Evolutionary conservation across 805 yeast species (phyloP), one percentile per base, ranked within the genome.

Genomic region (Ogataea glucozyma): DNA sequence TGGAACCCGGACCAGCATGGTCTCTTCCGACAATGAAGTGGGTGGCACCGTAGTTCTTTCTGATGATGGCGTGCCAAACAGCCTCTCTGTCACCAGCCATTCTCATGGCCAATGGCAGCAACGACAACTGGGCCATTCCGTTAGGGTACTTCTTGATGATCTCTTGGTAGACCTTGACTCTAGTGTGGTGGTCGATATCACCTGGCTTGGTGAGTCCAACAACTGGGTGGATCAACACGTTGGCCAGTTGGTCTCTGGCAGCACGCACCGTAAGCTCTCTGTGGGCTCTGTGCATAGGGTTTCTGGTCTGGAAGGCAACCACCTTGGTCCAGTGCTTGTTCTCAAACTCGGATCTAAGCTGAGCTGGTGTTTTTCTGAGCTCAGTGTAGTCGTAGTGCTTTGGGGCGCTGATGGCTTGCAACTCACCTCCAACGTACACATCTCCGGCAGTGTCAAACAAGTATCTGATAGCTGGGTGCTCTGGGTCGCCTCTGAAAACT

Each of bases 51-150:
- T 83, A 89, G 71, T 90, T 90, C 74, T 88, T 88, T 70, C 98
- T 85, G 64, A 90, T 90, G 59, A 91, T 84, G 13, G 97, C 96
- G 64, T 90, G 98, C 97, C 97, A 91, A 33, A 90, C 86, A 17
- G 98, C 98, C 71, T 90, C 98, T 65, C 96, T 81, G 66, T 91
- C 97, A 66, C 98, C 98, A 43, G 93, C 97, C 98, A 90, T 90
- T 76, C 98, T 83, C 98, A 90, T 90, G 29, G 98, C 98, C 60
- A 90, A 74, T 10, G 98, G 98, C 56, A 90, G 75, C 51, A 90
- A 71, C 7, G 97, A 83, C 49, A 90, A 72, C 52, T 86, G 81
- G 12, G 97, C 97, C 79, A 90, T 84, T 41, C 97, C 97, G 51
- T 83, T 85, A 40, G 97, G 98, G 69, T 87, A 90, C 60, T 91